Percentiles rank a stretch among this genome's conserved stretches.
Evolutionary conservation across 2,329 filamentous ascomycete species (phyloP).

Genomic region (Macrophomina tecta): DNA sequence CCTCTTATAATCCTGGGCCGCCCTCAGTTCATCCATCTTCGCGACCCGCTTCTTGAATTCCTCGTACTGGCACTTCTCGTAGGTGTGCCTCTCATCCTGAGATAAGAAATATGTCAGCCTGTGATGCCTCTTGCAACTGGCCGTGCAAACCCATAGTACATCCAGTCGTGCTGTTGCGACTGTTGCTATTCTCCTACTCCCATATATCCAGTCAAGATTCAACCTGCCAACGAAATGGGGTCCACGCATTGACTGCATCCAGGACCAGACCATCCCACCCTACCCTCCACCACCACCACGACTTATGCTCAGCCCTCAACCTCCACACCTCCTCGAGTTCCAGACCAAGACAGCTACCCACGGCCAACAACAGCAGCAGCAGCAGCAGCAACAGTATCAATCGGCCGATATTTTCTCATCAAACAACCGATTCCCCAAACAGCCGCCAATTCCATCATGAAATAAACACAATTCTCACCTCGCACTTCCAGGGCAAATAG

Average conservation of each 20-base stretch:
- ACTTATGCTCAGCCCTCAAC: no score
- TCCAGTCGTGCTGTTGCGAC: not conserved
- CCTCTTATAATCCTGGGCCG: slow-evolving; percentile 79
- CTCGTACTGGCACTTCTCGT: slow-evolving; percentile 99
- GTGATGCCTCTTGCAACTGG: not conserved
- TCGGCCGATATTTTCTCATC: not conserved
- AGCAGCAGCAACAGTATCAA: not conserved
- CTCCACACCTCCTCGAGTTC: not conserved
- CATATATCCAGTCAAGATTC: no score
- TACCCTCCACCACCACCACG: not conserved
- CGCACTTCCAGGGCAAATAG: slow-evolving; percentile 97
- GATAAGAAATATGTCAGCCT: not conserved
- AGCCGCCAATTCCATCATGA: no score
- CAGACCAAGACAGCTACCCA: not conserved
- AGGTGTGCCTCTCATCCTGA: slow-evolving; percentile 80
- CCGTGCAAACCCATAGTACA: no score
- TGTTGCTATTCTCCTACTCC: not conserved
- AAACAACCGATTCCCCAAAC: not conserved
- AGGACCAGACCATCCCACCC: not conserved
- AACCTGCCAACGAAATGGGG: no score
- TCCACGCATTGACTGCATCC: no score
- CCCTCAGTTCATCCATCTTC: slow-evolving; percentile 97
- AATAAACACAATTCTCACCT: slow-evolving; percentile 63
- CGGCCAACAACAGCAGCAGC: not conserved
- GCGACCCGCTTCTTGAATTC: slow-evolving; percentile 98